phyloP scores from a whole-genome alignment of 176 grass and related monocot genomes.

The Carex myosuroides region DNA sequence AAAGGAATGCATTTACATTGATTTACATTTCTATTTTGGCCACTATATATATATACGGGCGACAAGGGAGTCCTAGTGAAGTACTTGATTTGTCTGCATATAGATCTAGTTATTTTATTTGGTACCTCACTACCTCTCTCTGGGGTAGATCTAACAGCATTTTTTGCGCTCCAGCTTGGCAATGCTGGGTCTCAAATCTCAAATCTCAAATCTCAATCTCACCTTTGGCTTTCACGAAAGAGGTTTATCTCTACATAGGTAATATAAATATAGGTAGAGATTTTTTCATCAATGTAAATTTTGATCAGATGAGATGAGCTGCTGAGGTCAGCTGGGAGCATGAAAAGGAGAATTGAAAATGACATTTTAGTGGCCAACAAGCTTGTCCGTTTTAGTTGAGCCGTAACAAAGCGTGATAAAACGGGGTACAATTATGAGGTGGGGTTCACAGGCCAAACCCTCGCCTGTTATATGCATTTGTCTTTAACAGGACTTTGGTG shows the following conservation, averaged over 20 bases:
- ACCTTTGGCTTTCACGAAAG: neutral
- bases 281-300: neutral
- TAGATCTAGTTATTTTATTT: neutral
- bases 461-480: neutral
- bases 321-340: neutral
- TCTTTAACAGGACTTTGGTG: constrained; percentile 1
- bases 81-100: constrained; percentile 6
- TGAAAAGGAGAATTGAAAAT: neutral
- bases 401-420: neutral
- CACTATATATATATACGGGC: neutral
- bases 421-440: neutral
- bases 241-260: neutral
- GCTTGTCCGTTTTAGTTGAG: constrained; percentile 8
- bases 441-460: neutral
- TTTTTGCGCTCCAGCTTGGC: neutral
- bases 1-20: neutral
- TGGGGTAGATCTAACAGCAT: neutral
- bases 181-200: neutral
- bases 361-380: constrained; percentile 5
- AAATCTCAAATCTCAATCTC: neutral
- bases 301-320: neutral
- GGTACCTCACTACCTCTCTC: neutral
- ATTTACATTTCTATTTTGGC: neutral
- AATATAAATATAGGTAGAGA: too few species aligned
- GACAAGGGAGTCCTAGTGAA: neutral